Evolutionary conservation across 1,284 basidiomycete genomes (phyloP).

Genomic region (Cutaneotrichosporon curvatum): DNA sequence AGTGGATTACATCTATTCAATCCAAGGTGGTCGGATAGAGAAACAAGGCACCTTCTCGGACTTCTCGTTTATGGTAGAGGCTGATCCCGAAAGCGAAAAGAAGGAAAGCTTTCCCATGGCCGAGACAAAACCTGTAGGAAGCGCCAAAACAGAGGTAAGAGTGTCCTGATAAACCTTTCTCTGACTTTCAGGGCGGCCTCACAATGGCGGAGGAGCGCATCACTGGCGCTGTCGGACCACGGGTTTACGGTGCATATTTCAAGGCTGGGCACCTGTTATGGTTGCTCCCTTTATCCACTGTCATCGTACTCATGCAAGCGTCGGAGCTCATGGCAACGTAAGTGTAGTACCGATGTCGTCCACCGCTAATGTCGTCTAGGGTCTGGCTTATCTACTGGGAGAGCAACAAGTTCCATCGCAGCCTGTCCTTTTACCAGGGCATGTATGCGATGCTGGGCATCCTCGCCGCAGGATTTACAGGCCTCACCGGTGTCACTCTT

Average conservation of each 20-base stretch:
- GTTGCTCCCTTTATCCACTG: conserved; percentile 8
- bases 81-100: conserved; percentile 42
- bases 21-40: conserved; percentile 7
- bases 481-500: conserved; percentile 55
- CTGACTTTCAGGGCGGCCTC: conserved; percentile 17
- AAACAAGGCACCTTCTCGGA: conserved; percentile 11
- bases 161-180: too few species aligned
- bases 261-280: conserved; percentile 14
- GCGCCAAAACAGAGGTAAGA: too few species aligned
- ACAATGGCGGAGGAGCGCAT: conserved; percentile 31
- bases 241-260: conserved; percentile 23
- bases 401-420: conserved; percentile 42
- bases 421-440: conserved; percentile 58
- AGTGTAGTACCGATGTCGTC: background rate
- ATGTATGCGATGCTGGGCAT: conserved; percentile 60
- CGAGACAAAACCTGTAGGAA: too few species aligned
- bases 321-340: conserved; percentile 11
- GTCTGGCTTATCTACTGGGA: conserved; percentile 56
- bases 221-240: conserved; percentile 27
- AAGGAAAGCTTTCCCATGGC: too few species aligned
- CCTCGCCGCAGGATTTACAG: conserved; percentile 54
- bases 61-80: conserved; percentile 7
- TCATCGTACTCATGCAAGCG: conserved; percentile 6
- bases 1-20: conserved; percentile 14
- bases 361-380: background rate